These are phyloP conservation scores for Calonectria crousiana DNA, from an alignment of 2,329 filamentous ascomycete genomes.

Conservation along the genomic window DNA sequence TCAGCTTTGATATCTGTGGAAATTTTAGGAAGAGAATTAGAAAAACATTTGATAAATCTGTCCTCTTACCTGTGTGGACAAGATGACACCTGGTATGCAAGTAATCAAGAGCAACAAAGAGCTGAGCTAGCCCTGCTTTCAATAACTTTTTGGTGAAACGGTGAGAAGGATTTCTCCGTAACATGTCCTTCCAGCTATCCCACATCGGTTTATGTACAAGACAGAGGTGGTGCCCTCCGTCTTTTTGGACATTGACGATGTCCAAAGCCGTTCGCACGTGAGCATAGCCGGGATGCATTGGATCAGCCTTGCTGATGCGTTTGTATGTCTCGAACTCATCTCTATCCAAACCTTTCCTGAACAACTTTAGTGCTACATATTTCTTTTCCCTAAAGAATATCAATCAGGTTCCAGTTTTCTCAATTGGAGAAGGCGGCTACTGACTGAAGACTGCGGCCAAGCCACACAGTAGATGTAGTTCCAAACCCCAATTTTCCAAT, in stretches of 20 bases:
- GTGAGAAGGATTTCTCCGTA: conserved; percentile 48
- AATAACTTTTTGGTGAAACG: conserved; percentile 53
- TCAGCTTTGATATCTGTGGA: conserved; percentile 54
- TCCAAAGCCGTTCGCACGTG: background rate
- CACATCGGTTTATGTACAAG: conserved; percentile 53
- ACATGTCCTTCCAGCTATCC: conserved; percentile 54
- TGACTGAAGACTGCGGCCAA: background rate
- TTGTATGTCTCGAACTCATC: background rate
- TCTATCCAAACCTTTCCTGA: background rate
- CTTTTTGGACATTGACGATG: background rate
- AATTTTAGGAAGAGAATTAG: no score
- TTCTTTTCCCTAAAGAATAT: background rate
- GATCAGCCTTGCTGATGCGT: background rate
- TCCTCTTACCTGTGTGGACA: conserved; percentile 55
- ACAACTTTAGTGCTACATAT: background rate
- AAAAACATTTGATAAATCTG: background rate
- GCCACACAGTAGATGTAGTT: background rate
- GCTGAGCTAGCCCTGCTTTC: conserved; percentile 44
- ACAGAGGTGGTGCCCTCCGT: conserved; percentile 32
- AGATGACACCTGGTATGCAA: conserved; percentile 57
- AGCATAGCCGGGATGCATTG: background rate
- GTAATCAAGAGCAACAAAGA: conserved; percentile 54
- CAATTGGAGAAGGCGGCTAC: no score
- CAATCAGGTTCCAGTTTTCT: background rate
- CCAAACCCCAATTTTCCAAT: background rate